Evolutionary conservation across 768 basidiomycete genomes (phyloP).

Genomic region (Tricholoma flavovirens): DNA sequence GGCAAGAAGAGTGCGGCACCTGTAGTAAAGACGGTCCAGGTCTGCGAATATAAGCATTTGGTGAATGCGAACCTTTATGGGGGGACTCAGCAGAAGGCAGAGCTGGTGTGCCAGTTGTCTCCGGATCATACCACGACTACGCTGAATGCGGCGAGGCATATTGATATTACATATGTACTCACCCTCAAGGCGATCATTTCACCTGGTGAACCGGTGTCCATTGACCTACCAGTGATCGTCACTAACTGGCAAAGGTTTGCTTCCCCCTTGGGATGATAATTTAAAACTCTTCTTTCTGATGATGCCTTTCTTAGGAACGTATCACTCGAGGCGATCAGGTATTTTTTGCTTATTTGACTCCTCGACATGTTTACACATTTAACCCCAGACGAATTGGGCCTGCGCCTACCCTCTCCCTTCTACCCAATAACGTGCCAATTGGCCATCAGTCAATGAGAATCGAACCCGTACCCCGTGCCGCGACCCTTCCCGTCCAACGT

Average conservation of each 20-base stretch:
- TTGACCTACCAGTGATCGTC: slow-evolving; percentile 76
- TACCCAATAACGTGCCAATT: slow-evolving; percentile 16
- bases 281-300: slow-evolving; percentile 1
- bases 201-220: slow-evolving; percentile 51
- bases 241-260: slow-evolving; percentile 83
- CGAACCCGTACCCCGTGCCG: not conserved
- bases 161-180: slow-evolving; percentile 80
- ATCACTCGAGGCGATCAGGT: slow-evolving; percentile 65
- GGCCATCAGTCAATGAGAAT: not conserved
- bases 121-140: slow-evolving; percentile 75
- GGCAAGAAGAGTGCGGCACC: slow-evolving; percentile 53
- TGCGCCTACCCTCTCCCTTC: slow-evolving; percentile 39
- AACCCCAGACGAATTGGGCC: slow-evolving; percentile 40
- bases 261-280: not conserved
- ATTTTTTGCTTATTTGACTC: slow-evolving; percentile 16
- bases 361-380: slow-evolving; percentile 2
- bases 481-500: not conserved
- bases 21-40: slow-evolving; percentile 43
- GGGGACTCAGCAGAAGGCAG: slow-evolving; percentile 64
- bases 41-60: slow-evolving; percentile 68
- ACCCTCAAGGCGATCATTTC: slow-evolving; percentile 75
- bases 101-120: slow-evolving; percentile 66
- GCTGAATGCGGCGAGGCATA: slow-evolving; percentile 73
- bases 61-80: slow-evolving; percentile 71
- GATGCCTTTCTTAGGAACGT: slow-evolving; percentile 41